These are phyloP conservation scores for Colletotrichum euphorbiae DNA, from an alignment of 2,329 filamentous ascomycete genomes.

Conservation along the genomic window DNA sequence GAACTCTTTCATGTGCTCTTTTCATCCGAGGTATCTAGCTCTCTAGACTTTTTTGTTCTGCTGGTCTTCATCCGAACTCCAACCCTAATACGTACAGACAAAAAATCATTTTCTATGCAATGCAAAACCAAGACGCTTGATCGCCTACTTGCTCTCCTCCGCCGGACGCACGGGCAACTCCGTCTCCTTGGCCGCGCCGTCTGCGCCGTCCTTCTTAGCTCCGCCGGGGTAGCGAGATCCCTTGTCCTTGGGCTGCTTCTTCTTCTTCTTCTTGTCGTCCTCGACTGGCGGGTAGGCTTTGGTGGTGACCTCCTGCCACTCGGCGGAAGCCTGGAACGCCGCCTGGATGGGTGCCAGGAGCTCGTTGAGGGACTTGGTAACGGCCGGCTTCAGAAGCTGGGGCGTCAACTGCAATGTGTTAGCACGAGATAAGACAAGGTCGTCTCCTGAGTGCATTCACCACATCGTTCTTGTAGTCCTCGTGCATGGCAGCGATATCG, in stretches of 20 bases:
- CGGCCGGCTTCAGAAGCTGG: slow-evolving; percentile 87
- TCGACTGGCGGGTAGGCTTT: slow-evolving; percentile 82
- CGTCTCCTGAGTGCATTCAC: not conserved
- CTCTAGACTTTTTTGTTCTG: slow-evolving; percentile 36
- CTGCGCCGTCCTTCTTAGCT: slow-evolving; percentile 33
- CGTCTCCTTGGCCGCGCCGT: slow-evolving; percentile 36
- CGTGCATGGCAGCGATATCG: slow-evolving; percentile 78
- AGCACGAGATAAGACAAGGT: slow-evolving; percentile 11
- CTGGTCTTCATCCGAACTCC: slow-evolving; percentile 38
- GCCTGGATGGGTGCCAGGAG: slow-evolving; percentile 83
- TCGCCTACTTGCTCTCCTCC: slow-evolving; percentile 28
- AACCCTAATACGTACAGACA: slow-evolving; percentile 36
- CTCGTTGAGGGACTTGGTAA: slow-evolving; percentile 77
- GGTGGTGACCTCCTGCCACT: slow-evolving; percentile 81
- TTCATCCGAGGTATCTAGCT: slow-evolving; percentile 37
- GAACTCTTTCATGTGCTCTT: slow-evolving; percentile 25
- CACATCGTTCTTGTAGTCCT: slow-evolving; percentile 83
- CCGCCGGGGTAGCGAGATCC: slow-evolving; percentile 72
- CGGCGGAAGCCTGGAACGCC: slow-evolving; percentile 75
- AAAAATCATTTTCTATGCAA: slow-evolving; percentile 25
- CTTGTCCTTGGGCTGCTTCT: slow-evolving; percentile 82
- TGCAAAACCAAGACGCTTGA: not conserved
- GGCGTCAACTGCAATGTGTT: slow-evolving; percentile 71
- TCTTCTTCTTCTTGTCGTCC: slow-evolving; percentile 74
- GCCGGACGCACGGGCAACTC: slow-evolving; percentile 35